Evolutionary conservation across 2,329 filamentous ascomycete genomes (phyloP), one percentile per base, ranked within the genome.

Genomic region (Chaetomium olivaceum): DNA sequence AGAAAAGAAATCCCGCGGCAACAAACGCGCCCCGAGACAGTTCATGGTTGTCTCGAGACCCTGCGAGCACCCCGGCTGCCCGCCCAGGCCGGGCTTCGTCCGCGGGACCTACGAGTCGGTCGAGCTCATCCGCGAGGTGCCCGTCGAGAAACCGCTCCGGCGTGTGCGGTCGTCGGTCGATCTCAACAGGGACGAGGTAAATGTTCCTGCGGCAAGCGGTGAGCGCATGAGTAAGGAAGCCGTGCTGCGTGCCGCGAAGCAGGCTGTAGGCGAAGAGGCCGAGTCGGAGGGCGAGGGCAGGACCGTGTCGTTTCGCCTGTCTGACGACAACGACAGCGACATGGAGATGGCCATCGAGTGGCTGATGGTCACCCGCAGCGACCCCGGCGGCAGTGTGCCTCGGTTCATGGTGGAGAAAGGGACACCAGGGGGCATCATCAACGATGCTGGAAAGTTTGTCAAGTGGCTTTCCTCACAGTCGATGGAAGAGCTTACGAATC

Each of bases 381-480:
- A 97, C 72, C 92, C 93, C 3, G 93, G 93, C 12, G 93, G 93
- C 61, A 94, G 88, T 66, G 93, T 97, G 21, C 93, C 93, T 1
- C 85, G 91, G 16, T 96, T 95, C 78, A 89, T 97, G 84, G 91
- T 96, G n/a, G 93, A 96, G 73, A 88, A 91, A 74, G 91, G 91
- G 33, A 96, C 93, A 0, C 93, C 93, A 0, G 87, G 84, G 12
- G 91, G 91, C 43, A 95, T 97, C 71, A 85, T 92, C 29, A 83
- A 83, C 51, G 93, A 96, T 75, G 90, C 92, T 0, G 84, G 85
- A 61, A 95, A 93, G 76, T 96, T 96, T 71, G 76, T 95, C 16
- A 86, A 92, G 64, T 96, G 93, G 93, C 73, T 85, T 33, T 79
- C 79, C 8, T 74, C 80, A 4, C 80, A 79, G 66, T 74, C 75